Percentiles rank a stretch among this genome's conserved stretches.
Conservation (phyloP, 768 basidiomycete species). For the Kwoniella botswanensis region DNA sequence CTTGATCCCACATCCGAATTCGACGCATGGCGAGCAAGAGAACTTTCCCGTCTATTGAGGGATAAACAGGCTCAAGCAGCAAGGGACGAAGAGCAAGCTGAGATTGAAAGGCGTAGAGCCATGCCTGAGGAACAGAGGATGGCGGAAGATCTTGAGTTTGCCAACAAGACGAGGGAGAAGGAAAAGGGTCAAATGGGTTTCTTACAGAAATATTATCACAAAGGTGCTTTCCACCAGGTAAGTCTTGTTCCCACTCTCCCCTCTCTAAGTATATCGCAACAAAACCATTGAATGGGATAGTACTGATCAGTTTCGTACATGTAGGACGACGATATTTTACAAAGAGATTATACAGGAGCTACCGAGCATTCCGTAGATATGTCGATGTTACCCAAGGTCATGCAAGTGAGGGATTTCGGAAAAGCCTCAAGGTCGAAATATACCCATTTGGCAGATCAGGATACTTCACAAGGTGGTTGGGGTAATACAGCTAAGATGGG, state of each 20-base stretch:
- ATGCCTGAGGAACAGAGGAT: slow-evolving; percentile 91
- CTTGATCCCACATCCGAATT: slow-evolving; percentile 87
- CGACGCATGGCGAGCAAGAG: slow-evolving; percentile 93
- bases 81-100: slow-evolving; percentile 83
- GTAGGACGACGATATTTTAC: slow-evolving; percentile 86
- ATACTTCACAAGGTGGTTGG: slow-evolving; percentile 69
- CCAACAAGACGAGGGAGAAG: slow-evolving; percentile 81
- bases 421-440: slow-evolving; percentile 77
- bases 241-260: slow-evolving; percentile 21
- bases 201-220: slow-evolving; percentile 98
- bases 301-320: neutral
- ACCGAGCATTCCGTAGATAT: slow-evolving; percentile 88
- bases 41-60: slow-evolving; percentile 87
- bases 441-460: slow-evolving; percentile 92
- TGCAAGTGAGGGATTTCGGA: slow-evolving; percentile 92
- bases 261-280: neutral
- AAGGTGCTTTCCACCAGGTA: slow-evolving; percentile 97
- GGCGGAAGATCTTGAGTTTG: slow-evolving; percentile 87
- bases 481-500: slow-evolving; percentile 38
- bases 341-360: slow-evolving; percentile 82
- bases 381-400: slow-evolving; percentile 84
- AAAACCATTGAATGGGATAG: neutral
- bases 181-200: slow-evolving; percentile 82
- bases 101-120: slow-evolving; percentile 86
- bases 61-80: slow-evolving; percentile 87